A percentile compares a stretch with the other conserved stretches of the same genome.
Conservation (phyloP, 2,329 filamentous ascomycete species). For the Colletotrichum sp. region DNA sequence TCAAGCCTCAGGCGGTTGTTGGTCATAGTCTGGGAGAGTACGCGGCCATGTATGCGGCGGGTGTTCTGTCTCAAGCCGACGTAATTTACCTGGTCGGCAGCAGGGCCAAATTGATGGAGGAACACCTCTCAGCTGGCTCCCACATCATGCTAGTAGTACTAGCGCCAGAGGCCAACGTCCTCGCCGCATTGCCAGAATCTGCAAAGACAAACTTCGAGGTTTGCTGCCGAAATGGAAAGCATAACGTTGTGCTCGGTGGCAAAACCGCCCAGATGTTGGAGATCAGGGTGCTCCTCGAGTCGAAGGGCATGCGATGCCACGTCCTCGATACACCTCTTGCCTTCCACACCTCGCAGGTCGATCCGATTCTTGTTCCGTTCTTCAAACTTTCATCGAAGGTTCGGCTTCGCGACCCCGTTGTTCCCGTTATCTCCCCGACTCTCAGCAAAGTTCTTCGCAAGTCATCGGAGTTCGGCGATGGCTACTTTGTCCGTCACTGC, state of each 20-base stretch:
- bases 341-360: conserved; percentile 59
- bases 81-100: conserved; percentile 74
- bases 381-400: conserved; percentile 46
- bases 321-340: conserved; percentile 56
- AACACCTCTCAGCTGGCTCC: conserved; percentile 67
- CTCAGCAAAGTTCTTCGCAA: conserved; percentile 54
- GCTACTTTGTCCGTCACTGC: conserved; percentile 65
- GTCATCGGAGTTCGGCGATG: conserved; percentile 52
- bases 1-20: conserved; percentile 59
- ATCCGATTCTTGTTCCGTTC: conserved; percentile 63
- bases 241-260: conserved; percentile 72
- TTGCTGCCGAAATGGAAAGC: conserved; percentile 77
- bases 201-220: conserved; percentile 42
- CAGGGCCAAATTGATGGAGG: conserved; percentile 67
- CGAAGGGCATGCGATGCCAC: conserved; percentile 44
- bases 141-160: conserved; percentile 63
- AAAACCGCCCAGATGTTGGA: conserved; percentile 43
- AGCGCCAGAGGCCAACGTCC: conserved; percentile 55
- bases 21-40: conserved; percentile 76
- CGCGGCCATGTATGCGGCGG: conserved; percentile 72
- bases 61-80: conserved; percentile 73
- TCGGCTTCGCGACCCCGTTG: conserved; percentile 45
- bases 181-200: conserved; percentile 51
- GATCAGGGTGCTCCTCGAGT: conserved; percentile 42
- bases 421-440: conserved; percentile 73